These are phyloP conservation scores for Boletus insuetus DNA, from an alignment of 768 basidiomycete genomes.

Conservation along the genomic window DNA sequence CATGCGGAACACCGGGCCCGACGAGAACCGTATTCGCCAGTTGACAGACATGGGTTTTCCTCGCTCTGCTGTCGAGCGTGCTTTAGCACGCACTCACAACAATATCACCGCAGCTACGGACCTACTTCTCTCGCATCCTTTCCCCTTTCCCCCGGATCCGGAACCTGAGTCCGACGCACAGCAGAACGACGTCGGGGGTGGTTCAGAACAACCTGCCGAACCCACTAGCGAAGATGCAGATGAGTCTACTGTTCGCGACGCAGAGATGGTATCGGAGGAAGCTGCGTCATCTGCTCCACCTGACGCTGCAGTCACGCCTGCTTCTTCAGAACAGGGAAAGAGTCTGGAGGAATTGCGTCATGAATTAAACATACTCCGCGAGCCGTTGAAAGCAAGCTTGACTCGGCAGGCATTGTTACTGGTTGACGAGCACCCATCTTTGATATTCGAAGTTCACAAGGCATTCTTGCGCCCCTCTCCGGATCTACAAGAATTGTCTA, in stretches of 20 bases:
- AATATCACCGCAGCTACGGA: constrained; percentile 90
- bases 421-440: constrained; percentile 81
- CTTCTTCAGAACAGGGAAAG: constrained; percentile 34
- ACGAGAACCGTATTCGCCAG: constrained; percentile 77
- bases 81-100: constrained; percentile 81
- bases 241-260: constrained; percentile 23
- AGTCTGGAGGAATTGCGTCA: constrained; percentile 61
- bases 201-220: constrained; percentile 28
- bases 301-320: constrained; percentile 14
- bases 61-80: constrained; percentile 81
- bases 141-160: constrained; percentile 69
- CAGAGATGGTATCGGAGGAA: constrained; percentile 28
- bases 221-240: constrained; percentile 27
- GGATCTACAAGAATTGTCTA: constrained; percentile 59
- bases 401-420: constrained; percentile 70
- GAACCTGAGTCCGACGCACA: constrained; percentile 29
- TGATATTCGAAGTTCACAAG: constrained; percentile 85
- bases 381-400: constrained; percentile 61
- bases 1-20: constrained; percentile 47
- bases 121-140: constrained; percentile 77
- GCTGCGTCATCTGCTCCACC: constrained; percentile 9
- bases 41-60: constrained; percentile 97
- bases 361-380: constrained; percentile 63
- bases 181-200: constrained; percentile 11
- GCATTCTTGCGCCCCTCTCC: constrained; percentile 71